Base-by-base conservation (phyloP, 1,284 basidiomycete species). In the Gomphus sp. region DNA sequence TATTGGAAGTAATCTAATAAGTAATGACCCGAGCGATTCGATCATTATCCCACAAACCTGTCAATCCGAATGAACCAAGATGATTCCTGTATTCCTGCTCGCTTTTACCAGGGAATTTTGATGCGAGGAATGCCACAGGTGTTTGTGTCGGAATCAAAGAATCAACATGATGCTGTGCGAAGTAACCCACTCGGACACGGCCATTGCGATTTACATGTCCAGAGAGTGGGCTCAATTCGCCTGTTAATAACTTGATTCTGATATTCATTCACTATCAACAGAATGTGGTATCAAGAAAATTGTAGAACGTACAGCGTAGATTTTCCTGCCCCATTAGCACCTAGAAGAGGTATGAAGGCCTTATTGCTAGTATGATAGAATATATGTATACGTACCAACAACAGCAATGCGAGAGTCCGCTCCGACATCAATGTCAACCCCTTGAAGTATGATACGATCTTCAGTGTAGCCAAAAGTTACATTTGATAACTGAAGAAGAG, bases 151-250 rank as follows among this genome's bases (percentile, higher is more conserved):
- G 84, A 60, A 88, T 84, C 60, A 99, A 81, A 55, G 91, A 89
- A 71, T 99, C 97, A 56, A 99, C 89, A 70, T 99, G 97, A 72
- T 99, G 97, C 70, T 99, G 97, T 14, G 94, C 91, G 71, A 98
- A 98, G 76, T 98, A 96, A 36, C 89, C 91, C 61, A 97, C 82
- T 62, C 97, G 82, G 55, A 98, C 76, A 53, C 94, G 86, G 50
- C 92, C 90, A 71, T 99, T 99, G 61, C 92, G 84, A 62, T 84
- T 94, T 56, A 95, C 85, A 58, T 93, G 87, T 3, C 97, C 97
- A 9, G 77, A 72, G 50, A 87, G 65, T 0, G 97, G 91, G 60
- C 83, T 82, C 28, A 98, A 72, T 59, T 96, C 92, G n/a, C 91
- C 93, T 0, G 92, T 98, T 52, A 99, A 76, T 12, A 99, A 74